Conservation (phyloP, 495 filamentous ascomycete genomes). For the Penicillium simplicissimum region DNA sequence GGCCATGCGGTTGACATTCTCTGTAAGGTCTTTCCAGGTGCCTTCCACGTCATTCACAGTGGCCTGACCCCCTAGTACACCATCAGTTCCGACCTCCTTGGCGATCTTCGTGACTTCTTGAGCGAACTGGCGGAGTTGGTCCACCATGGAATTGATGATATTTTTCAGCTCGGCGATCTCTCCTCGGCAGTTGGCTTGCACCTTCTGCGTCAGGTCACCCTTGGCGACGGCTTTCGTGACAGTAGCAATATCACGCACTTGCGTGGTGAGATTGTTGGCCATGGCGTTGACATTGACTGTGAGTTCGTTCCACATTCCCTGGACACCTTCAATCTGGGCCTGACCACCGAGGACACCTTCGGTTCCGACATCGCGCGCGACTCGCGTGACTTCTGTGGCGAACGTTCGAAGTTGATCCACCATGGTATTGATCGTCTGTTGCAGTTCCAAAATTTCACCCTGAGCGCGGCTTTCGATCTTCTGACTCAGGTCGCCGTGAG, state of each 20-base stretch:
- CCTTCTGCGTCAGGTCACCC: slow-evolving; percentile 95
- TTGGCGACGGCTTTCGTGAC: slow-evolving; percentile 98
- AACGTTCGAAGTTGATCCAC: slow-evolving; percentile 97
- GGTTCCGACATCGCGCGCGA: slow-evolving; percentile 94
- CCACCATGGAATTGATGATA: slow-evolving; percentile 99
- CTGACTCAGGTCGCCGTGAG: slow-evolving; percentile 92
- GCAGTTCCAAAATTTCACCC: slow-evolving; percentile 93
- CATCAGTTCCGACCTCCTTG: slow-evolving; percentile 95
- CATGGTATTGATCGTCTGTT: slow-evolving; percentile 99
- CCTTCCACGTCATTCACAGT: slow-evolving; percentile 97
- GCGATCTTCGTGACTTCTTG: slow-evolving; percentile 98
- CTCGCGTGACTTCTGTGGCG: slow-evolving; percentile 93
- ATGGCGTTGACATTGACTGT: slow-evolving; percentile 98
- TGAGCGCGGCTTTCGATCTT: slow-evolving; percentile 94
- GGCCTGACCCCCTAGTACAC: slow-evolving; percentile 91
- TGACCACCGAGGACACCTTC: slow-evolving; percentile 97
- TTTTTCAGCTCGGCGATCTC: slow-evolving; percentile 95
- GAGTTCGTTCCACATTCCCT: slow-evolving; percentile 93
- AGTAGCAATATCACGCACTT: slow-evolving; percentile 97
- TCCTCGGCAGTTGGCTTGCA: slow-evolving; percentile 93
- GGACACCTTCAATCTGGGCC: slow-evolving; percentile 86
- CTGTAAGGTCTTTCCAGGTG: slow-evolving; percentile 95
- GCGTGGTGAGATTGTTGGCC: slow-evolving; percentile 95
- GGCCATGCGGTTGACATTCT: slow-evolving; percentile 98
- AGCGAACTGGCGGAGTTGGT: slow-evolving; percentile 94